Conservation (phyloP, 768 basidiomycete genomes). For the Pisolithus tinctorius region DNA sequence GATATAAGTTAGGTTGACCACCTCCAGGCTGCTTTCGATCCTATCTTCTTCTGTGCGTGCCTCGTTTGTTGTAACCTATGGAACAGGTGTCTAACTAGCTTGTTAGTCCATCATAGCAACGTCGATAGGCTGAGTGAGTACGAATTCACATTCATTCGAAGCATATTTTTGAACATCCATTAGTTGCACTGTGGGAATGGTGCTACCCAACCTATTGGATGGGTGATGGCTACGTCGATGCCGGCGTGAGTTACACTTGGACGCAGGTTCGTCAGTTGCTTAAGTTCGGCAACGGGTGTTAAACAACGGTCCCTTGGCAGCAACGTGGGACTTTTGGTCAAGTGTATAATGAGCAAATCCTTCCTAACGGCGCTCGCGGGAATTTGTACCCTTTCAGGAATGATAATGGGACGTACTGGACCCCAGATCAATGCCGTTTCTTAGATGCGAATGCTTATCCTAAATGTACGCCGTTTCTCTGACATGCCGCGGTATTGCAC, state of each 20-base stretch:
- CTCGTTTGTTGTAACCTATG: not conserved
- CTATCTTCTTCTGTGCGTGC: slow-evolving; percentile 19
- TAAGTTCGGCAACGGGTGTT: not conserved
- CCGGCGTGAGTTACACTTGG: slow-evolving; percentile 11
- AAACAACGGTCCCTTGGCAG: slow-evolving; percentile 2
- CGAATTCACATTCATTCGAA: not conserved
- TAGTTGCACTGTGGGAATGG: slow-evolving; percentile 27
- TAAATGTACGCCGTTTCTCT: slow-evolving; percentile 11
- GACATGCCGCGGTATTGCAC: too few relatives aligned
- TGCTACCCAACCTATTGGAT: slow-evolving; percentile 24
- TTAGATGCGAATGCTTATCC: slow-evolving; percentile 12
- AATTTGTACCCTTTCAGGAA: slow-evolving; percentile 19
- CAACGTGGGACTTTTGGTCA: slow-evolving; percentile 14
- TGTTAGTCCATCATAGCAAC: slow-evolving; percentile 19
- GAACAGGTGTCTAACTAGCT: not conserved
- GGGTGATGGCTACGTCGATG: slow-evolving; percentile 14
- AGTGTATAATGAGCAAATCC: slow-evolving; percentile 17
- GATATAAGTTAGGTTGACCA: not conserved
- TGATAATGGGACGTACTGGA: slow-evolving; percentile 20
- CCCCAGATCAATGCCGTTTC: slow-evolving; percentile 18
- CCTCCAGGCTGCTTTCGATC: slow-evolving; percentile 18
- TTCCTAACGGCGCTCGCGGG: slow-evolving; percentile 13
- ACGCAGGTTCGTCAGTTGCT: slow-evolving; percentile 13
- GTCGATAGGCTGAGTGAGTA: slow-evolving; percentile 19
- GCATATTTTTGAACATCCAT: not conserved